Evolutionary conservation across 208 protist species (phyloP).

Genomic region (Leptomonas seymouri): DNA sequence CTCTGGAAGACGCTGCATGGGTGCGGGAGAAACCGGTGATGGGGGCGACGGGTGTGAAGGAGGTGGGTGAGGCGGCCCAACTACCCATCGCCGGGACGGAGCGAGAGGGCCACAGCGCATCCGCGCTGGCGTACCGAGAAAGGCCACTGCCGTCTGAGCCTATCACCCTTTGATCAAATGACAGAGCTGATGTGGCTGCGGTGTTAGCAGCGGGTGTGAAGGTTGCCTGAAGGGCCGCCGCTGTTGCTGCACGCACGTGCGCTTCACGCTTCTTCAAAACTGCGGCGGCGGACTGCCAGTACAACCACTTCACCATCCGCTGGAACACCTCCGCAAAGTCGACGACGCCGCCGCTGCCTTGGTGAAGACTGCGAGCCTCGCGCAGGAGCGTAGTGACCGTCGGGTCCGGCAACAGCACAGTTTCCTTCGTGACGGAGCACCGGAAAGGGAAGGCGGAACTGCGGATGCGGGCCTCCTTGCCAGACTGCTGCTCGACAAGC

Average conservation of each 20-base stretch:
- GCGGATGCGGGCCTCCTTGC: constrained; percentile 30
- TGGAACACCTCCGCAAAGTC: constrained; percentile 48
- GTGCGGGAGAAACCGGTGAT: neutral
- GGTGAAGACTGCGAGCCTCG: constrained; percentile 48
- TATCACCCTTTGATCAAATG: neutral
- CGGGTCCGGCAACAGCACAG: constrained; percentile 43
- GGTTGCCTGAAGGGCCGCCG: neutral
- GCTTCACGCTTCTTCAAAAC: constrained; percentile 19
- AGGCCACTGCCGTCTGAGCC: neutral
- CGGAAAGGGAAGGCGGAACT: constrained; percentile 55
- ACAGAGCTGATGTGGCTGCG: neutral
- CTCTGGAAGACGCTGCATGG: neutral
- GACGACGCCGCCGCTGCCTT: constrained; percentile 31
- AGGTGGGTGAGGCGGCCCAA: constrained; percentile 11
- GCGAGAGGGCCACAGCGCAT: constrained; percentile 19
- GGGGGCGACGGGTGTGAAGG: neutral
- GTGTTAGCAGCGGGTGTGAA: neutral
- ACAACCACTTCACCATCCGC: constrained; percentile 47
- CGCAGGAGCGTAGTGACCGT: constrained; percentile 46
- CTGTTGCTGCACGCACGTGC: neutral
- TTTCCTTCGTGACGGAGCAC: constrained; percentile 32
- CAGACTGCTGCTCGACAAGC: constrained; percentile 54
- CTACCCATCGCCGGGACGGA: constrained; percentile 4
- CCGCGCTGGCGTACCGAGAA: constrained; percentile 5
- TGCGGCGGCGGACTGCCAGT: constrained; percentile 36